These are phyloP conservation scores for Diplodia mutila DNA, from an alignment of 2,329 filamentous ascomycete genomes.

Conservation along the genomic window DNA sequence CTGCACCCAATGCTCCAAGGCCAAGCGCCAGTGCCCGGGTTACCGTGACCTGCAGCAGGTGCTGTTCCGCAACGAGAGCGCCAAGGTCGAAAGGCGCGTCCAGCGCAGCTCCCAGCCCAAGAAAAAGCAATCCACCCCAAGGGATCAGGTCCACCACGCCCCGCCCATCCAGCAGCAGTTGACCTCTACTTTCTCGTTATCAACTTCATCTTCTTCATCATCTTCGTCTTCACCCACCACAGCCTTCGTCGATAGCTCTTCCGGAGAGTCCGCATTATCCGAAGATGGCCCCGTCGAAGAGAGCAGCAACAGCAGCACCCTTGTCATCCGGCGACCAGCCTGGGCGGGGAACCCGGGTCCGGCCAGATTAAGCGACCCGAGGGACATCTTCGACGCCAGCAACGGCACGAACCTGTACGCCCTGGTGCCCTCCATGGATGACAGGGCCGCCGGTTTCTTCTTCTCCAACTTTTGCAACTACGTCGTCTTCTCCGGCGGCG, in stretches of 20 bases:
- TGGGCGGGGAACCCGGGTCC: conserved; percentile 28
- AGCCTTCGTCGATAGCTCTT: not conserved
- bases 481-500: not conserved
- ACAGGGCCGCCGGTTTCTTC: conserved; percentile 39
- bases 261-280: not conserved
- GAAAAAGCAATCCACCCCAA: conserved; percentile 27
- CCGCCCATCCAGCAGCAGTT: conserved; percentile 19
- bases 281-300: not conserved
- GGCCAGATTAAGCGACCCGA: conserved; percentile 32
- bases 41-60: conserved; percentile 38
- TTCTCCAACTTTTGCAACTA: conserved; percentile 35
- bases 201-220: too few relatives aligned
- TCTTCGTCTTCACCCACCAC: too few relatives aligned
- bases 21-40: conserved; percentile 36
- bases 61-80: conserved; percentile 40
- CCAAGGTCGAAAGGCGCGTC: conserved; percentile 26
- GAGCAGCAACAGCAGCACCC: not conserved
- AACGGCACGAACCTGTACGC: not conserved
- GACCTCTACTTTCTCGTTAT: not conserved
- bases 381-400: not conserved
- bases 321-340: not conserved
- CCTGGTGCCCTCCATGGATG: conserved; percentile 33
- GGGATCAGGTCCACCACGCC: too few relatives aligned
- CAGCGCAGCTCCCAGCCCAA: not conserved
- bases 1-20: conserved; percentile 39